Conservation (phyloP, 305 asterid genomes). For the Rubia tinctorum region DNA sequence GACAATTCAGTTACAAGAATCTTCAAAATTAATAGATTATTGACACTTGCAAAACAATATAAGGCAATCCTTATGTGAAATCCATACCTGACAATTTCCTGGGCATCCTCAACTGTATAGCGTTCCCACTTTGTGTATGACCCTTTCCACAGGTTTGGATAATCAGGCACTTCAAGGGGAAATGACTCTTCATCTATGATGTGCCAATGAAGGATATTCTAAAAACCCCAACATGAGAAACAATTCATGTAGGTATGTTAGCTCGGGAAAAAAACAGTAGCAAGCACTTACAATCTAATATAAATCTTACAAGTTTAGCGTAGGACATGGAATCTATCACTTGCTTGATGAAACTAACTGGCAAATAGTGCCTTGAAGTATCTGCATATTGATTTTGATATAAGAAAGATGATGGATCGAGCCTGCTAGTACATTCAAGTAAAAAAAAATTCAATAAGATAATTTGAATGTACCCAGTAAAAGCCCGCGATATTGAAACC, state of each 20-base stretch:
- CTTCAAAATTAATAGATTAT: not conserved
- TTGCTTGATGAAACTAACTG: constrained; percentile 76
- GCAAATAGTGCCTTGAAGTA: constrained; percentile 89
- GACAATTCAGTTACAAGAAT: not conserved
- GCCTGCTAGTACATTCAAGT: constrained; percentile 11
- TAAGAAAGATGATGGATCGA: constrained; percentile 15
- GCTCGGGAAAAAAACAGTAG: not conserved
- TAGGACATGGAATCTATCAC: constrained; percentile 89
- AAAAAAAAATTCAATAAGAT: constrained; percentile 25
- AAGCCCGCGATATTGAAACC: constrained; percentile 83
- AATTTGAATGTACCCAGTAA: constrained; percentile 54
- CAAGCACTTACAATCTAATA: constrained; percentile 12
- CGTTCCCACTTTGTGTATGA: constrained; percentile 89
- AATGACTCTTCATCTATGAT: constrained; percentile 94
- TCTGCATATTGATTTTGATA: constrained; percentile 43
- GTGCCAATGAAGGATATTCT: constrained; percentile 98
- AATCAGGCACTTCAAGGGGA: constrained; percentile 91
- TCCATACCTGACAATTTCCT: constrained; percentile 73
- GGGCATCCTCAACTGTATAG: constrained; percentile 79
- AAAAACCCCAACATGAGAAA: constrained; percentile 43
- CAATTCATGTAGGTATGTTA: constrained; percentile 16
- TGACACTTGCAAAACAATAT: not conserved
- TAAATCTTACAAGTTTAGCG: constrained; percentile 84
- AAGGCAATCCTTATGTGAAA: not conserved
- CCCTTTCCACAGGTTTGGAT: constrained; percentile 90